A percentile compares a stretch with the other conserved stretches of the same genome.
phyloP scores from a whole-genome alignment of 257 asterid species.

The Solanum pimpinellifolium region DNA sequence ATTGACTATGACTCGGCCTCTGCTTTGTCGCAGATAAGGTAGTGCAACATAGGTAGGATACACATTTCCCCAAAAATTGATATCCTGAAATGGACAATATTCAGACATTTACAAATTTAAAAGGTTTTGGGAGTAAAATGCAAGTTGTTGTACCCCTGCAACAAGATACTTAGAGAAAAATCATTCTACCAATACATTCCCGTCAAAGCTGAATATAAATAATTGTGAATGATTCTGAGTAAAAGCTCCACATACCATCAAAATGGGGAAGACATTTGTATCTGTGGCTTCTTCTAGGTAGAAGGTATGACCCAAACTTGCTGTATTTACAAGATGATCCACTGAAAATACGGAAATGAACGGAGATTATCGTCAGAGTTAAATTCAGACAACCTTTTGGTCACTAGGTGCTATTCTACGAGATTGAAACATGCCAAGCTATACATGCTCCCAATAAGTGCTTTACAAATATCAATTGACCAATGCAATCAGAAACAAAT shows the following conservation, averaged over 20 bases:
- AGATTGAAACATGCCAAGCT: not conserved
- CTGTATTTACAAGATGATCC: conserved; percentile 91
- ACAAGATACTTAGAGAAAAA: not conserved
- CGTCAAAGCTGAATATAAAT: not conserved
- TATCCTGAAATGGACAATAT: conserved; percentile 36
- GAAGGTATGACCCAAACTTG: conserved; percentile 81
- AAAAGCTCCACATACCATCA: conserved; percentile 40
- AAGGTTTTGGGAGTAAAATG: not conserved
- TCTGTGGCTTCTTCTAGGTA: conserved; percentile 91
- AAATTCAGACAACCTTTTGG: not conserved
- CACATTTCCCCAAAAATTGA: conserved; percentile 94
- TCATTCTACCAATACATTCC: not conserved
- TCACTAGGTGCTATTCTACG: not conserved
- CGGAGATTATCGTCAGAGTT: not conserved
- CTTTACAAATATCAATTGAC: not conserved
- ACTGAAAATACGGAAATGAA: conserved; percentile 26
- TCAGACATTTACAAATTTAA: not conserved
- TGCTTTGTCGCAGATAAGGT: conserved; percentile 59
- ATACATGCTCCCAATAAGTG: not conserved
- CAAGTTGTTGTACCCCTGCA: not conserved
- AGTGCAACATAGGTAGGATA: conserved; percentile 86
- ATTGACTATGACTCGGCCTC: conserved; percentile 68
- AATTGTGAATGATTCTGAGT: not conserved
- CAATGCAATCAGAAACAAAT: not conserved
- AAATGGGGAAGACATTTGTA: conserved; percentile 57